These are phyloP conservation scores for Gossypium rotundifolium DNA, from an alignment of 345 rosid species.

Conservation along the genomic window DNA sequence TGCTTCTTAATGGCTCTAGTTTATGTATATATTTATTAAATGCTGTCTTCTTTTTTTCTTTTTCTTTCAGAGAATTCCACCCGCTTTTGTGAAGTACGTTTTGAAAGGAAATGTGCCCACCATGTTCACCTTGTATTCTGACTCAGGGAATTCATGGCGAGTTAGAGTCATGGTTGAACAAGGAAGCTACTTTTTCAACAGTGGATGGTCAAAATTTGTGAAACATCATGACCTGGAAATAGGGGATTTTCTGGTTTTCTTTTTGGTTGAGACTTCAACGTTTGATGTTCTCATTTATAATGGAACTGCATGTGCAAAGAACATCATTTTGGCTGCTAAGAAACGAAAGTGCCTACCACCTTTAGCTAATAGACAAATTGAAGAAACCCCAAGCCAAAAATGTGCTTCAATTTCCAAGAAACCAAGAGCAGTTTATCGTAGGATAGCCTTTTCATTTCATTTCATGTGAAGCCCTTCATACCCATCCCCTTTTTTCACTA, in stretches of 20 bases:
- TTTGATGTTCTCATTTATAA: not conserved
- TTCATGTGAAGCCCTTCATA: not conserved
- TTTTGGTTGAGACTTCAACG: not conserved
- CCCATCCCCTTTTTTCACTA: not conserved
- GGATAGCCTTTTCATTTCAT: not conserved
- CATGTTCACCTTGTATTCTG: not conserved
- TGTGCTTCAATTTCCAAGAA: not conserved
- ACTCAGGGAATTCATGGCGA: not conserved
- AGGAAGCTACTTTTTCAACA: not conserved
- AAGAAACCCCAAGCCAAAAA: not conserved
- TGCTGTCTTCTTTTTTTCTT: not conserved
- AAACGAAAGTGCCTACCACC: not conserved
- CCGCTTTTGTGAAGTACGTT: constrained; percentile 1
- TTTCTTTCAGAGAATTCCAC: not conserved
- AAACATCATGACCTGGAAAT: not conserved
- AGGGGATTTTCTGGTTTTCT: constrained; percentile 3
- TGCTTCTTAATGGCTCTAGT: not conserved
- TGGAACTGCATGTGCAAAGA: not conserved
- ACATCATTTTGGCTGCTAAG: not conserved
- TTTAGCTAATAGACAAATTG: not conserved
- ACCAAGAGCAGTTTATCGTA: not conserved
- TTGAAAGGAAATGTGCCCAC: not conserved
- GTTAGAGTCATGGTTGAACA: not conserved
- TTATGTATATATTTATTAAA: not conserved
- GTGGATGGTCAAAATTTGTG: constrained; percentile 11